Evolutionary conservation across 139 green algal species (phyloP).

Genomic region (Coelastrella sp.): DNA sequence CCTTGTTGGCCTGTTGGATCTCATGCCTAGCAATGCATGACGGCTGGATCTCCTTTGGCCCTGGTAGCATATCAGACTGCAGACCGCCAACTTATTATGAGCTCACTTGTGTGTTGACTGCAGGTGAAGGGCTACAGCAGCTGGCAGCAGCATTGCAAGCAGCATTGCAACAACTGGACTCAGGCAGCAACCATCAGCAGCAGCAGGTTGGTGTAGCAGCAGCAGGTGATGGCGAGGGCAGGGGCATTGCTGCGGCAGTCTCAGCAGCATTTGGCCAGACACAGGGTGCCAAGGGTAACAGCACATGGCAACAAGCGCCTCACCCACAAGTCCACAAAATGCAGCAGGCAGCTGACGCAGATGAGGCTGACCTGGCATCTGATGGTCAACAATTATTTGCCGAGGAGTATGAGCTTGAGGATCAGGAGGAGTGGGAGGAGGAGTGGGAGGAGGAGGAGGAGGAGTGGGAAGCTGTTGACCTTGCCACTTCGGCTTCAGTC

Average conservation of each 20-base stretch:
- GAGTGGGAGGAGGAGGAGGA: slow-evolving; percentile 34
- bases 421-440: slow-evolving; percentile 18
- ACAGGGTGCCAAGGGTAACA: not conserved
- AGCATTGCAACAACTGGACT: not conserved
- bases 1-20: not conserved
- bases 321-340: not conserved
- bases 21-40: not conserved
- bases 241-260: slow-evolving; percentile 4
- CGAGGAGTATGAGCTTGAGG: not conserved
- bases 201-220: not conserved
- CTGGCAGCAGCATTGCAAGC: slow-evolving; percentile 49
- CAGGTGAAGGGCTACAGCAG: slow-evolving; percentile 58
- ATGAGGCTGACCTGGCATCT: not conserved
- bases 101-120: not conserved
- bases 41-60: not conserved
- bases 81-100: too few relatives aligned
- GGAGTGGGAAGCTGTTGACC: slow-evolving; percentile 7
- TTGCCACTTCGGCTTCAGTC: not conserved
- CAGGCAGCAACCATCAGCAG: not conserved
- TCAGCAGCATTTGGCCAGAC: not conserved
- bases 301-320: not conserved
- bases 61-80: not conserved
- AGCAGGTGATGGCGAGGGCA: not conserved
- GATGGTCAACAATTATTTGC: not conserved
- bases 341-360: not conserved